Base-by-base conservation (phyloP, 768 basidiomycete genomes). In the Boletus vinaceobasis region DNA sequence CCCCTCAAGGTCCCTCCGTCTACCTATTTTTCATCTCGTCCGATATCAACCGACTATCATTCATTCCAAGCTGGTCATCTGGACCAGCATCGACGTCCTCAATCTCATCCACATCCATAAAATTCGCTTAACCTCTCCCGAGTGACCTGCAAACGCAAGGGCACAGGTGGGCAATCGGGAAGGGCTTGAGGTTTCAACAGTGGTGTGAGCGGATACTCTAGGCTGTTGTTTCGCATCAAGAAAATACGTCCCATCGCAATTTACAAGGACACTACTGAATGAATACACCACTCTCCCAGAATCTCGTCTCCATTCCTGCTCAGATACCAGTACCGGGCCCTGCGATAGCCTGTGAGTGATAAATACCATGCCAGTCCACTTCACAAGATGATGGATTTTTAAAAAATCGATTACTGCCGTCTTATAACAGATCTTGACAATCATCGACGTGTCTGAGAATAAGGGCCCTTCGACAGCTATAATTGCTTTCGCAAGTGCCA, bases 261-360 rank as follows among this genome's bases (percentile, higher is more conserved):
- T 9, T 38, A 38, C 37, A 38, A 38, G 37, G 19, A 4, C n/a
- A 27, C 10, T 9, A 29, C 13, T 13, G 2, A n/a, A 54, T 15
- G n/a, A 48, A 45, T n/a, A 52, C 1, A 40, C 37, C 6, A 13
- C n/a, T 14, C 21, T 29, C 17, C 17, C 15, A 1, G 26, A 27
- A 8, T 19, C 10, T 1, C 26, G 26, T 13, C 13, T 31, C 26
- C 27, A 6, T 11, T 40, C 13, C 21, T 65, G 9, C 52, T 61
- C 38, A 69, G 44, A 60, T 39, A 52, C 65, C 60, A 35, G 55
- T 64, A 26, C 66, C 58, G 6, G 62, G 61, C 1, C 60, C 62
- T 2, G 15, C 17, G 21, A 42, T 0, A 9, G 6, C 51, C 14
- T 56, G 50, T 2, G 66, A 35, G 29, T 38, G 52, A 52, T 68